A percentile compares a stretch with the other conserved stretches of the same genome.
These are phyloP conservation scores for Camellia japonica DNA, from an alignment of 148 eudicot species.

Conservation along the genomic window DNA sequence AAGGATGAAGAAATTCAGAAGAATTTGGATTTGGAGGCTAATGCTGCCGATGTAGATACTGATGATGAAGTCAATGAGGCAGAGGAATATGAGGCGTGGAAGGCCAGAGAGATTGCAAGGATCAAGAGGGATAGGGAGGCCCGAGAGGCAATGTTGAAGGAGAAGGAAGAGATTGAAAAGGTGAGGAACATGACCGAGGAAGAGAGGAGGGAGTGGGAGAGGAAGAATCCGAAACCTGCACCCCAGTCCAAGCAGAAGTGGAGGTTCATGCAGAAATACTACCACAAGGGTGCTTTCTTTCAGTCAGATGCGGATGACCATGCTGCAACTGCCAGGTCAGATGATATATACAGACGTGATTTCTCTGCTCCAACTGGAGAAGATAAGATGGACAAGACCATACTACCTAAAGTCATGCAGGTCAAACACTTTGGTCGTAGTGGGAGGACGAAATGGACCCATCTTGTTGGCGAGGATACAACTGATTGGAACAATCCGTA, in stretches of 20 bases:
- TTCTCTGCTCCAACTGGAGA: slow-evolving; percentile 92
- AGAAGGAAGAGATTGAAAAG: slow-evolving; percentile 88
- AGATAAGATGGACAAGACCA: slow-evolving; percentile 81
- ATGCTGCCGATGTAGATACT: slow-evolving; percentile 71
- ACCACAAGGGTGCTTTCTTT: slow-evolving; percentile 93
- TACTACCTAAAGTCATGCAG: slow-evolving; percentile 93
- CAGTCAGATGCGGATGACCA: slow-evolving; percentile 71
- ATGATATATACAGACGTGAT: slow-evolving; percentile 54
- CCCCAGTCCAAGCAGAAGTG: slow-evolving; percentile 63
- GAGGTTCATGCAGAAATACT: slow-evolving; percentile 98
- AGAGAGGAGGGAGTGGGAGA: slow-evolving; percentile 94
- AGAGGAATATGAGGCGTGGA: slow-evolving; percentile 93
- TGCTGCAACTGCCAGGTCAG: slow-evolving; percentile 58
- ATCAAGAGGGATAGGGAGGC: slow-evolving; percentile 92
- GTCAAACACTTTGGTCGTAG: slow-evolving; percentile 95
- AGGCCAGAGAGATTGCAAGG: slow-evolving; percentile 80
- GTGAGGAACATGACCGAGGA: slow-evolving; percentile 95
- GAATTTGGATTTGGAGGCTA: slow-evolving; percentile 40
- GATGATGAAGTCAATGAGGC: slow-evolving; percentile 93
- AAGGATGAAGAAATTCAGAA: slow-evolving; percentile 17
- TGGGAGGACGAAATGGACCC: slow-evolving; percentile 97
- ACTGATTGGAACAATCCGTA: slow-evolving; percentile 91
- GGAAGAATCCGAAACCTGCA: slow-evolving; percentile 64
- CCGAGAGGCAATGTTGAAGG: slow-evolving; percentile 76
- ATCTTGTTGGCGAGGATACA: slow-evolving; percentile 87